Evolutionary conservation across 495 filamentous ascomycete species (phyloP), one percentile per base, ranked within the genome.

Genomic region (Glutinoglossum americanum): DNA sequence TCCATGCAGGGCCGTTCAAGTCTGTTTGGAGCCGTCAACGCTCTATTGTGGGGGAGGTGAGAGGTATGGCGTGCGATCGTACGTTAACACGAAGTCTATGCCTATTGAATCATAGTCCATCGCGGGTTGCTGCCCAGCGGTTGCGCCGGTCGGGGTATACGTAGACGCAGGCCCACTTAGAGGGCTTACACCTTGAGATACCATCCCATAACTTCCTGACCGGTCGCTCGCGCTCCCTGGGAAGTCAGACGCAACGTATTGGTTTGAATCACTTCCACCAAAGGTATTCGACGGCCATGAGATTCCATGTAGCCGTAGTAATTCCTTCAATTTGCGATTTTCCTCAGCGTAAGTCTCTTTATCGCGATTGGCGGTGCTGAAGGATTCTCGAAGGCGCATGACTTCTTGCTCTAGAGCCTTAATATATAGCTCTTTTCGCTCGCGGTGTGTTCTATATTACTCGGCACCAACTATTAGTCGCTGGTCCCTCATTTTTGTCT

Each of bases 81-180:
- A 96, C 88, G 84, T 86, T 71, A 96, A 77, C 55, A 97, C 89
- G 74, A 97, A 96, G 67, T 97, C 89, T 67, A 97, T 84, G 62
- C 88, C 89, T 51, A 89, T 75, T 64, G 94, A 86, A 63, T 84
- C 82, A 69, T 92, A 93, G 63, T 94, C 89, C 60, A 87, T 69
- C 4, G 71, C 72, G 64, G 58, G 65, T 53, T 48, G 69, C 67
- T 76, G 74, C 32, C 70, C 63, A 58, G 62, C 39, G 62, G 60
- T 70, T 68, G 63, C 66, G 67, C 59, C 64, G 19, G 55, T 62
- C 57, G 61, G 35, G 35, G 53, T 59, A 61, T 25, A 25, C 5
- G 5, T 51, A n/a, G 47, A 51, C 23, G 7, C 47, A 25, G 26
- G 21, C 15, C 7, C 47, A n/a, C 47, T 51, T 25, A 6, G 47